Base-by-base conservation (phyloP, 139 green algal species). In the Tetradesmus obliquus region DNA sequence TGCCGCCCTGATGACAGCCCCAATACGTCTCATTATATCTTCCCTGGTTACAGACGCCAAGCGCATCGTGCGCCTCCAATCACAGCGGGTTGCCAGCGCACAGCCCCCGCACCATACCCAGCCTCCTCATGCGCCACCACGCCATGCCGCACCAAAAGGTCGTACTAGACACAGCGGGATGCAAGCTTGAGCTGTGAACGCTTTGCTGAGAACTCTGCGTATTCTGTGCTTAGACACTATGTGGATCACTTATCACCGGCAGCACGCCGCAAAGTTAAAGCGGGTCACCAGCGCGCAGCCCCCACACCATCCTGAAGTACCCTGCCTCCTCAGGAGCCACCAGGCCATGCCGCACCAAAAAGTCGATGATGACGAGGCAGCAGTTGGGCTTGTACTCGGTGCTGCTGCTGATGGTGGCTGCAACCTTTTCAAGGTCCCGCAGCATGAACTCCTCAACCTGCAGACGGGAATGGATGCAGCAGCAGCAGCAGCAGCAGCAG, bases 341-440 rank as follows among this genome's bases (percentile, higher is more conserved):
- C 72, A 94, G 93, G 20, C 96, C 96, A 72, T 97, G 94, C 10
- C 94, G 79, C 3, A 99, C 51, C 32, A 99, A 79, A 91, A 99
- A 99, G 92, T 99, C 97, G 17, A 98, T 97, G 89, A 99, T 97
- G 0, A 99, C 97, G 3, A 99, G 90, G 57, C 94, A 95, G 94
- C 97, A 99, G 93, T 99, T 99, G 54, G 96, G 95, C 92, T 99
- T 99, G 94, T 97, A 99, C n/a, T 98, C 94, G 13, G 94, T 91
- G 32, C 91, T 97, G 57, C 82, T 86, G 0, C 93, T 88, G 24
- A 96, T 94, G 1, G 74, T 51, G 20, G 94, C 94, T 51, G n/a
- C n/a, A n/a, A 99, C 97, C 5, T 94, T 22, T 5, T 94, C 69
- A 8, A 99, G 53, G 0, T 96, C 93, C 93, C 95, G 88, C 1